A percentile compares a stretch with the other conserved stretches of the same genome.
phyloP scores from a whole-genome alignment of 1,284 basidiomycete species.

The Quambalaria eucalypti region DNA sequence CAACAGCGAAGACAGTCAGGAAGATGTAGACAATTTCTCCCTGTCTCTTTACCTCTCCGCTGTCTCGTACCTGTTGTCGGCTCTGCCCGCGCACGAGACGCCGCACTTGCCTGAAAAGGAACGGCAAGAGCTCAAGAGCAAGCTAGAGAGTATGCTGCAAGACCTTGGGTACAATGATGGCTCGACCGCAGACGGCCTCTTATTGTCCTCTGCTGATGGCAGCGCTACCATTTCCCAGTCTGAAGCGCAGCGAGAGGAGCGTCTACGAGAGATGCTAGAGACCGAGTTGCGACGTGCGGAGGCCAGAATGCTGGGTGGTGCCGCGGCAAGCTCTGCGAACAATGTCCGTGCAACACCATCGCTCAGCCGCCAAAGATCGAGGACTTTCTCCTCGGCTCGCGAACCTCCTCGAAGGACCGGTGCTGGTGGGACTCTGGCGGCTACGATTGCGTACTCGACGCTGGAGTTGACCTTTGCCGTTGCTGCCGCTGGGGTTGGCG shows the following conservation, averaged over 20 bases:
- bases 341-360: not conserved
- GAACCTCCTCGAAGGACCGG: no score
- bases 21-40: slow-evolving; percentile 17
- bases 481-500: slow-evolving; percentile 1
- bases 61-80: slow-evolving; percentile 24
- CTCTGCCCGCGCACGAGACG: slow-evolving; percentile 21
- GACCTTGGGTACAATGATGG: slow-evolving; percentile 16
- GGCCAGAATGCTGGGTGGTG: not conserved
- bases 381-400: not conserved
- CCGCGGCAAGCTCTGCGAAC: not conserved
- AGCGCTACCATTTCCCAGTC: not conserved
- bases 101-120: slow-evolving; percentile 15
- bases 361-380: not conserved
- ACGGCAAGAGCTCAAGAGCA: slow-evolving; percentile 12
- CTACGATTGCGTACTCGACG: not conserved
- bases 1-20: slow-evolving; percentile 1
- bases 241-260: not conserved
- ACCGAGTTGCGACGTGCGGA: not conserved
- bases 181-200: not conserved
- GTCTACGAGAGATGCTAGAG: not conserved
- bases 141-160: slow-evolving; percentile 20
- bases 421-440: slow-evolving; percentile 1
- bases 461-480: slow-evolving; percentile 3
- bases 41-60: slow-evolving; percentile 29
- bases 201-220: not conserved